These are phyloP conservation scores for Globisporangium lucens DNA, from an alignment of 352 stramenopile genomes.

Conservation along the genomic window DNA sequence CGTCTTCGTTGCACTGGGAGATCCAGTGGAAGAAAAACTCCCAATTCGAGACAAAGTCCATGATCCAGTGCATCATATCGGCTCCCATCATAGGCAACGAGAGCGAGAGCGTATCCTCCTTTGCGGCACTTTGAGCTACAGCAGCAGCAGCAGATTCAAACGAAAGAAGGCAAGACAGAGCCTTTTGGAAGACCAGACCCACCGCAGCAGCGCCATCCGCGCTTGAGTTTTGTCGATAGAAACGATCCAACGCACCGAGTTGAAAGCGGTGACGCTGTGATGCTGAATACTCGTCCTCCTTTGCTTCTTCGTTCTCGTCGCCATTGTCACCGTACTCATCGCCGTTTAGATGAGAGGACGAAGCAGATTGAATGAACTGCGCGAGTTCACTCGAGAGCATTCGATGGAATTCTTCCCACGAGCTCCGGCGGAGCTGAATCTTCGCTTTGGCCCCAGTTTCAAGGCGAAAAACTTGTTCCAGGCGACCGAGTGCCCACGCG, in stretches of 20 bases:
- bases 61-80: constrained; percentile 29
- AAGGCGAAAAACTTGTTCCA: constrained; percentile 35
- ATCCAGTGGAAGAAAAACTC: constrained; percentile 61
- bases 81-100: constrained; percentile 4
- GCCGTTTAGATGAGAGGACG: background rate
- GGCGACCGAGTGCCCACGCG: constrained; percentile 41
- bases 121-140: background rate
- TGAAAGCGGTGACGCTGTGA: constrained; percentile 23
- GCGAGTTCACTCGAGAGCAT: constrained; percentile 37
- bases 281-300: constrained; percentile 19
- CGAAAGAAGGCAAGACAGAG: constrained; percentile 41
- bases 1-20: constrained; percentile 29
- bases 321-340: constrained; percentile 17
- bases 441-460: background rate
- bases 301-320: constrained; percentile 16
- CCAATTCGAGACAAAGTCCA: constrained; percentile 45
- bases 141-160: constrained; percentile 30
- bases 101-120: background rate
- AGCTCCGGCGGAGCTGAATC: constrained; percentile 19
- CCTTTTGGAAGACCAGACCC: constrained; percentile 44
- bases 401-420: constrained; percentile 41
- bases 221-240: constrained; percentile 52
- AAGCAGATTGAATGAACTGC: constrained; percentile 35
- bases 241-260: constrained; percentile 35
- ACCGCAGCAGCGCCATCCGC: constrained; percentile 38